Percentiles rank a stretch among this genome's conserved stretches.
phyloP scores from a whole-genome alignment of 768 basidiomycete species.

The Pleurotus salmoneostramineus region DNA sequence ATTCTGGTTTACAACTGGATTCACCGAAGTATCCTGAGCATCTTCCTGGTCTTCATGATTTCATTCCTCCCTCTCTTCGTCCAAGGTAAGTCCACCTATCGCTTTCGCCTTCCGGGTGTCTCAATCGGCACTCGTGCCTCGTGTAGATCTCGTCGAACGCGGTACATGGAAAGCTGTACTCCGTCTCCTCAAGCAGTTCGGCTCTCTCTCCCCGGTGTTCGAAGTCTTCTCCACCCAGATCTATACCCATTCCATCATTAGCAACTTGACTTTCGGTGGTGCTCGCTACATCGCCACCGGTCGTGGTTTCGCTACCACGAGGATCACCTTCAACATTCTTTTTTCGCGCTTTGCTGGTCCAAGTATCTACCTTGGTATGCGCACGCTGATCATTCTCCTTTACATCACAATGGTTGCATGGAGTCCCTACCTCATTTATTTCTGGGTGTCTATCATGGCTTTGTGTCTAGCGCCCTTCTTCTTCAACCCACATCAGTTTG shows the following conservation, averaged over 20 bases:
- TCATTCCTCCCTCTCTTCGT: constrained; percentile 93
- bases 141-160: constrained; percentile 87
- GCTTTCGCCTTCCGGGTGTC: constrained; percentile 8
- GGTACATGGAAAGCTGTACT: constrained; percentile 90
- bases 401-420: constrained; percentile 92
- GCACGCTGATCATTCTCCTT: constrained; percentile 86
- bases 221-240: constrained; percentile 99
- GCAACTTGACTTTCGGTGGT: constrained; percentile 95
- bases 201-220: constrained; percentile 91
- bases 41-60: constrained; percentile 98
- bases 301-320: constrained; percentile 95
- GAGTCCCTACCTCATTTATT: constrained; percentile 93
- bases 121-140: constrained; percentile 2
- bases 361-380: constrained; percentile 95
- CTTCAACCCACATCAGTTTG: constrained; percentile 99
- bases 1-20: constrained; percentile 95
- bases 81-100: constrained; percentile 57
- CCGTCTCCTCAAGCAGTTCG: constrained; percentile 91
- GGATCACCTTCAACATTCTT: constrained; percentile 91
- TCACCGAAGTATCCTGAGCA: constrained; percentile 91
- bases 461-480: constrained; percentile 95
- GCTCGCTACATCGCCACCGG: constrained; percentile 99
- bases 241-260: constrained; percentile 95
- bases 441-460: constrained; percentile 93
- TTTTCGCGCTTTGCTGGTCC: constrained; percentile 99